These are phyloP conservation scores for Oryza australiensis DNA, from an alignment of 176 grass and related monocot genomes.

Conservation along the genomic window DNA sequence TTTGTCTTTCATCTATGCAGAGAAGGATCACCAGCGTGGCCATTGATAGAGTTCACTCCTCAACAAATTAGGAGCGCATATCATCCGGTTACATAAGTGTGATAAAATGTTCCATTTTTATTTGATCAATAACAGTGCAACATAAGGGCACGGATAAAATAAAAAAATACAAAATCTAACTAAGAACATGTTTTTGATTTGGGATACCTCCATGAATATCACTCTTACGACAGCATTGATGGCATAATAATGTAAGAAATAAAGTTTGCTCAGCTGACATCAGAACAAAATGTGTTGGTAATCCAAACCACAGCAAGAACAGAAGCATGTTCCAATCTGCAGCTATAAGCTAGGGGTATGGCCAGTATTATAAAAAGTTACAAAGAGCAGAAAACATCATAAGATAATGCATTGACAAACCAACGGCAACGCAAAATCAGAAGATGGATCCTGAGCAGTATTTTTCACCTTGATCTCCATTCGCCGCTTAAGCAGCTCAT, in stretches of 20 bases:
- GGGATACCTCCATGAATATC: background rate
- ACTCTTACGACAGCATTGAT: background rate
- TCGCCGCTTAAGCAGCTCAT: constrained; percentile 62
- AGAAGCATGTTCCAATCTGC: background rate
- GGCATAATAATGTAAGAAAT: background rate
- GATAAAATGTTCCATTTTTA: background rate
- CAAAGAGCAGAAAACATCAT: background rate
- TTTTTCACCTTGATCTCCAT: constrained; percentile 74
- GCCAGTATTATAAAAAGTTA: background rate
- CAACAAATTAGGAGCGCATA: background rate
- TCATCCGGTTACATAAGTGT: background rate
- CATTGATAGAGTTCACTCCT: background rate
- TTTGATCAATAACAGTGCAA: background rate
- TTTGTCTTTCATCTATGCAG: constrained; percentile 16
- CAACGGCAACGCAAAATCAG: background rate
- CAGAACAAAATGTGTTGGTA: background rate
- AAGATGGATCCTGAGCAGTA: constrained; percentile 12
- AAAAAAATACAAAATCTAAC: background rate
- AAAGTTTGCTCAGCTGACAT: background rate
- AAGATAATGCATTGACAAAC: background rate
- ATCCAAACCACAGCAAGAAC: background rate
- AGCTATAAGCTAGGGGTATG: background rate
- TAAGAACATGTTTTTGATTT: constrained; percentile 3
- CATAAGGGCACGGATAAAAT: background rate
- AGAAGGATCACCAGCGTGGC: background rate